Percentiles rank a stretch among this genome's conserved stretches.
Evolutionary conservation across 1,284 basidiomycete genomes (phyloP).

Genomic region (Irpex sp.): DNA sequence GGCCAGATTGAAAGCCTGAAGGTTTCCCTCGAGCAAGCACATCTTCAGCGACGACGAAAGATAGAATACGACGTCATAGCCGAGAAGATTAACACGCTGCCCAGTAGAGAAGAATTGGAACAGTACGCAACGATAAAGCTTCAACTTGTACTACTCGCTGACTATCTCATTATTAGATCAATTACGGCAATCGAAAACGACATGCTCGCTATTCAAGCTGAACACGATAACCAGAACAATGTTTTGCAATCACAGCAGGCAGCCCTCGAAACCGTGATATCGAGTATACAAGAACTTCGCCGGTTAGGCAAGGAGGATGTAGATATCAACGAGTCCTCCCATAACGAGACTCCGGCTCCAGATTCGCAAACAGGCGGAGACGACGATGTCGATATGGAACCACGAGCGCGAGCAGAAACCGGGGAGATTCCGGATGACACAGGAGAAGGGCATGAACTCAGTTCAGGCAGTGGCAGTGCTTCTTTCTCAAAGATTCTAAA

Average conservation of each 20-base stretch:
- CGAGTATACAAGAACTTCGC: constrained; percentile 56
- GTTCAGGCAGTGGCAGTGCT: constrained; percentile 32
- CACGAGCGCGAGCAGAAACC: constrained; percentile 8
- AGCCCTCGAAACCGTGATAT: constrained; percentile 62
- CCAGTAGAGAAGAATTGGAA: constrained; percentile 69
- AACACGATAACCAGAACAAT: constrained; percentile 69
- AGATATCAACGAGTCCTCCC: constrained; percentile 42
- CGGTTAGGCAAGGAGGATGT: constrained; percentile 51
- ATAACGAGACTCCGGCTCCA: constrained; percentile 35
- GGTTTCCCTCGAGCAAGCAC: constrained; percentile 69
- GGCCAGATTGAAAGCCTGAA: constrained; percentile 76
- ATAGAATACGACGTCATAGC: constrained; percentile 81
- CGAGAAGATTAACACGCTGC: constrained; percentile 77
- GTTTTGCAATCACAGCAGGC: constrained; percentile 64
- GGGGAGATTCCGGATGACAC: constrained; percentile 10
- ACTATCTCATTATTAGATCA: constrained; percentile 39
- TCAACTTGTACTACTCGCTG: background rate
- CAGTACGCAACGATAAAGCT: constrained; percentile 39
- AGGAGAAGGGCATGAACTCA: background rate
- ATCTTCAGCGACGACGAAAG: constrained; percentile 67
- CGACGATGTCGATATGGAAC: constrained; percentile 15
- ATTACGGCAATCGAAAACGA: constrained; percentile 72
- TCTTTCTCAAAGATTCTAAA: constrained; percentile 33
- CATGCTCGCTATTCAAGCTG: constrained; percentile 66
- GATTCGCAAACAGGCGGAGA: constrained; percentile 33